These are phyloP conservation scores for Physaria fendleri DNA, from an alignment of 345 rosid genomes.

Conservation along the genomic window DNA sequence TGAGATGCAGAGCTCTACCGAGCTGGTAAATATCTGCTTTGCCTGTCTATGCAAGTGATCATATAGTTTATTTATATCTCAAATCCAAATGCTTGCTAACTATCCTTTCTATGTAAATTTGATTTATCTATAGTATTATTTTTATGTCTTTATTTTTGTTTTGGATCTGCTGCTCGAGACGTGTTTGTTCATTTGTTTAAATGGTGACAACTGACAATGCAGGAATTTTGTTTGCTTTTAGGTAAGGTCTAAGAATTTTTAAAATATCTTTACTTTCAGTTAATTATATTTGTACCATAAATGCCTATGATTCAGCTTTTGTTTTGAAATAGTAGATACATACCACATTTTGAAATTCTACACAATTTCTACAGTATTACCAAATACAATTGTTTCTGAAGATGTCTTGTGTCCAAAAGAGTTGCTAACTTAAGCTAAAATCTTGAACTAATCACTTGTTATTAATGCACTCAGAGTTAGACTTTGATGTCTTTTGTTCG, in stretches of 20 bases:
- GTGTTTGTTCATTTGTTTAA: slow-evolving; percentile 5
- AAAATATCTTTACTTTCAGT: too few relatives aligned
- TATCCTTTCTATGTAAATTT: not conserved
- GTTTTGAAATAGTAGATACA: too few relatives aligned
- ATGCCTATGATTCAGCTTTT: too few relatives aligned
- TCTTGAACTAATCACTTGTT: not conserved
- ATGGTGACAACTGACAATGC: slow-evolving; percentile 16
- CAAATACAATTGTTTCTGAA: too few relatives aligned
- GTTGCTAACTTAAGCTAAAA: not conserved
- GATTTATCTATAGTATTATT: not conserved
- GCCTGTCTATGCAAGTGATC: not conserved
- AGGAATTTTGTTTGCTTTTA: too few relatives aligned
- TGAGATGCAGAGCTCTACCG: slow-evolving; percentile 71
- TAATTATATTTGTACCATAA: too few relatives aligned
- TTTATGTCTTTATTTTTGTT: not conserved
- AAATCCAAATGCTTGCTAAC: not conserved
- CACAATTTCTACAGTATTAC: too few relatives aligned
- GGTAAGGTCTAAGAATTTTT: too few relatives aligned
- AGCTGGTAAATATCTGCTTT: slow-evolving; percentile 40
- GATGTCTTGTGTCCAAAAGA: not conserved
- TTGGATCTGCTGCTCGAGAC: not conserved
- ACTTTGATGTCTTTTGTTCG: too few relatives aligned
- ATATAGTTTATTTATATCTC: not conserved
- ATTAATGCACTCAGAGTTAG: not conserved
- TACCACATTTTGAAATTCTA: too few relatives aligned